A percentile compares a stretch with the other conserved stretches of the same genome.
phyloP scores from a whole-genome alignment of 176 grass and related monocot genomes.

The Chloris gayana region DNA sequence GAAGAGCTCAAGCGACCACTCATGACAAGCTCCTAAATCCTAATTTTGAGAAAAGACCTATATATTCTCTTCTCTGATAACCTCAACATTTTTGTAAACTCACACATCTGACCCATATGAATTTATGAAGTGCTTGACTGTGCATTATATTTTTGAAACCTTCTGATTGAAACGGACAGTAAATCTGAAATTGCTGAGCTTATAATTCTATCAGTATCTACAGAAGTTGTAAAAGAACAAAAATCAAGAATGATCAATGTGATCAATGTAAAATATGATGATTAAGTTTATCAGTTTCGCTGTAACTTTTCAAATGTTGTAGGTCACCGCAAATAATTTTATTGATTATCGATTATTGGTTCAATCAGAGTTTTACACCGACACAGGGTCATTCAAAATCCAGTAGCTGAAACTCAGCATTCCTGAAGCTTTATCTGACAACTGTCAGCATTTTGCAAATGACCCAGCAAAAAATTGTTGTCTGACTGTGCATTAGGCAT shows the following conservation, averaged over 20 bases:
- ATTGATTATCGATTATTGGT: not conserved
- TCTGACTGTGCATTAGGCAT: not conserved
- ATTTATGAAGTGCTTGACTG: not conserved
- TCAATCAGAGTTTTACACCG: not conserved
- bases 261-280: not conserved
- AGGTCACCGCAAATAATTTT: not conserved
- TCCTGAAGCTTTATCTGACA: not conserved
- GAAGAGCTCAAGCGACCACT: not conserved
- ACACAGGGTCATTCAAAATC: not conserved
- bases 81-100: not conserved
- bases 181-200: not conserved
- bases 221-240: not conserved
- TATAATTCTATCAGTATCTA: not conserved
- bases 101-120: not conserved
- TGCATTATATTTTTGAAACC: not conserved
- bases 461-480: not conserved
- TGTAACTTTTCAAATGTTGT: constrained; percentile 1
- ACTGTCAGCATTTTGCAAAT: not conserved
- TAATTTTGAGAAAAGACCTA: not conserved
- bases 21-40: not conserved
- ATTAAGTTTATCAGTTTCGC: not conserved
- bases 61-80: not conserved
- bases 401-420: not conserved
- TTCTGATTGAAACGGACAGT: not conserved
- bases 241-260: not conserved